Evolutionary conservation across 495 filamentous ascomycete species (phyloP).

Genomic region (Podospora conica): DNA sequence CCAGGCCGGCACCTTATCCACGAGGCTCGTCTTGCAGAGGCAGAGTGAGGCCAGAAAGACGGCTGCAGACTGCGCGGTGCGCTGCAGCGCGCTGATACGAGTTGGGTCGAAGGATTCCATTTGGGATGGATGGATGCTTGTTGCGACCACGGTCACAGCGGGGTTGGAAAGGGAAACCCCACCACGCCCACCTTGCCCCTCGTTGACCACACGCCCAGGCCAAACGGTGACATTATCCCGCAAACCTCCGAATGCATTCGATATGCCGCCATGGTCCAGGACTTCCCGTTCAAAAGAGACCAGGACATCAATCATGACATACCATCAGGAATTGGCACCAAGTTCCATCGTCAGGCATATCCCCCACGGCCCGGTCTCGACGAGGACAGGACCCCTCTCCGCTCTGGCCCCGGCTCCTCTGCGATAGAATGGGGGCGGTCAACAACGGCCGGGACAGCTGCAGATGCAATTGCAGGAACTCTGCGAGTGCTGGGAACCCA

Average conservation of each 20-base stretch:
- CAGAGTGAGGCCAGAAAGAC: neutral
- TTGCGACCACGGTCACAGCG: neutral
- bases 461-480: neutral
- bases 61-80: neutral
- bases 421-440: too few relatives aligned
- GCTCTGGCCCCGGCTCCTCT: too few relatives aligned
- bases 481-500: neutral
- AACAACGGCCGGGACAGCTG: neutral
- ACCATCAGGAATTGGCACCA: neutral
- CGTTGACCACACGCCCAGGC: neutral
- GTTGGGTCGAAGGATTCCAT: neutral
- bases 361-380: too few relatives aligned
- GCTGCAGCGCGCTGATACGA: neutral
- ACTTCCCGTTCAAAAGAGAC: too few relatives aligned
- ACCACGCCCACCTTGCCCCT: neutral
- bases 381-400: too few relatives aligned
- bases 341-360: neutral
- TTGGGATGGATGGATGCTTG: neutral
- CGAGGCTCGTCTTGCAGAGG: too few relatives aligned
- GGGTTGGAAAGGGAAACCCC: neutral
- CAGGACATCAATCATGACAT: neutral
- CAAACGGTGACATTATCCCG: neutral
- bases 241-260: neutral
- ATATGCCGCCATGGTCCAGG: neutral
- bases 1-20: neutral